Conservation (phyloP, 2,329 filamentous ascomycete species). For the Elsinoe necatrix region DNA sequence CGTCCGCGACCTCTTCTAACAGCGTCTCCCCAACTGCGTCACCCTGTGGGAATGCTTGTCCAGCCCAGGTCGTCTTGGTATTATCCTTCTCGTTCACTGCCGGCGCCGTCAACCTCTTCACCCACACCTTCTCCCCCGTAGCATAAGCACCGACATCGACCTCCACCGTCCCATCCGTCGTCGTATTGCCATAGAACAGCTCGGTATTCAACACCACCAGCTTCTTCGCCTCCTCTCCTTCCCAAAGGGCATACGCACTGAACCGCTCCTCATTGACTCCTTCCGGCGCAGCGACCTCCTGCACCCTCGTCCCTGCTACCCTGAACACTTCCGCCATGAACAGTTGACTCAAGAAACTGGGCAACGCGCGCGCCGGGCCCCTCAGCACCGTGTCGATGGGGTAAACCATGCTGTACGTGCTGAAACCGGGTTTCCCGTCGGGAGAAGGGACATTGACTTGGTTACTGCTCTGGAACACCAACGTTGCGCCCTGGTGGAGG, state of each 20-base stretch:
- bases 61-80: constrained; percentile 25
- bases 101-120: constrained; percentile 26
- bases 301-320: constrained; percentile 21
- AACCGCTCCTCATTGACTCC: constrained; percentile 23
- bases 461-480: constrained; percentile 25
- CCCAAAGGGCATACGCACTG: constrained; percentile 24
- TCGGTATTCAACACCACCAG: constrained; percentile 25
- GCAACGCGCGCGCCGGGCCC: constrained; percentile 23
- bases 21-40: constrained; percentile 19
- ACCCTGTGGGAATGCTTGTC: constrained; percentile 24
- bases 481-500: constrained; percentile 29
- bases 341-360: constrained; percentile 24
- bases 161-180: constrained; percentile 21
- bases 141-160: constrained; percentile 18
- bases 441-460: constrained; percentile 25
- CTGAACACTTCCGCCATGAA: constrained; percentile 27
- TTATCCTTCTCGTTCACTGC: constrained; percentile 23
- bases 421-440: constrained; percentile 25
- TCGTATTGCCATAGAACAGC: constrained; percentile 26
- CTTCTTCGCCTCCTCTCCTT: constrained; percentile 22
- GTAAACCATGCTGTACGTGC: constrained; percentile 26
- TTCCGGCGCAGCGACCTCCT: constrained; percentile 20
- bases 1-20: constrained; percentile 20
- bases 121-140: constrained; percentile 11
- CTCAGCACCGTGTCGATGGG: constrained; percentile 22